Conservation (phyloP, 768 basidiomycete species). For the Tephrocybe sp. region DNA sequence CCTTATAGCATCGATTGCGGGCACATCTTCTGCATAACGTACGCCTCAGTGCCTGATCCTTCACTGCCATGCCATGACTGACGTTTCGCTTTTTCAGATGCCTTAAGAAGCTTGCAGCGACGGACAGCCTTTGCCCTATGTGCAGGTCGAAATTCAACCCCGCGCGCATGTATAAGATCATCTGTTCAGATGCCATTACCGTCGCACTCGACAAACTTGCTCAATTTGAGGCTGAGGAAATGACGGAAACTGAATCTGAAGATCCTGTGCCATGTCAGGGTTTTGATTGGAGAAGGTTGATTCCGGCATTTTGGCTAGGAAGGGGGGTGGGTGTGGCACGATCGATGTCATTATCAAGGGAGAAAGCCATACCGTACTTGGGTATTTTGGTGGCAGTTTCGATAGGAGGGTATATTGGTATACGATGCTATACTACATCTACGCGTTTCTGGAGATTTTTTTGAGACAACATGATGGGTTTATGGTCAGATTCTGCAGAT, state of each 20-base stretch:
- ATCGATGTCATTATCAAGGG: not conserved
- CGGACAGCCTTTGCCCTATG: constrained; percentile 1
- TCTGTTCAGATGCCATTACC: not conserved
- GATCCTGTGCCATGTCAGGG: too few relatives aligned
- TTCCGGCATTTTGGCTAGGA: too few relatives aligned
- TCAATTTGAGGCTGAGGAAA: not conserved
- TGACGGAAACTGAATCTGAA: too few relatives aligned
- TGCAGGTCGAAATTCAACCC: constrained; percentile 1
- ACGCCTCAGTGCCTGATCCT: constrained; percentile 24
- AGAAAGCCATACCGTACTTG: not conserved
- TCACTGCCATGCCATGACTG: not conserved
- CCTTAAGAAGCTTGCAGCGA: constrained; percentile 1
- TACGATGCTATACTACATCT: too few relatives aligned
- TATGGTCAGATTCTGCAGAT: too few relatives aligned
- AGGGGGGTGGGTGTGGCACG: not conserved
- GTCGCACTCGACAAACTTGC: not conserved
- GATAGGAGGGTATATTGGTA: not conserved
- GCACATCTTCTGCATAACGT: constrained; percentile 70
- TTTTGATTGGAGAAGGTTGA: too few relatives aligned
- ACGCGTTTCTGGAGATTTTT: too few relatives aligned
- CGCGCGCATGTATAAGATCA: not conserved
- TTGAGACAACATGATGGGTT: too few relatives aligned
- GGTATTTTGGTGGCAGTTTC: not conserved
- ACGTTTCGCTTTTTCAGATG: constrained; percentile 6
- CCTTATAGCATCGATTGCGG: constrained; percentile 76